These are phyloP conservation scores for Neurospora africana DNA, from an alignment of 495 filamentous ascomycete genomes.

Conservation along the genomic window DNA sequence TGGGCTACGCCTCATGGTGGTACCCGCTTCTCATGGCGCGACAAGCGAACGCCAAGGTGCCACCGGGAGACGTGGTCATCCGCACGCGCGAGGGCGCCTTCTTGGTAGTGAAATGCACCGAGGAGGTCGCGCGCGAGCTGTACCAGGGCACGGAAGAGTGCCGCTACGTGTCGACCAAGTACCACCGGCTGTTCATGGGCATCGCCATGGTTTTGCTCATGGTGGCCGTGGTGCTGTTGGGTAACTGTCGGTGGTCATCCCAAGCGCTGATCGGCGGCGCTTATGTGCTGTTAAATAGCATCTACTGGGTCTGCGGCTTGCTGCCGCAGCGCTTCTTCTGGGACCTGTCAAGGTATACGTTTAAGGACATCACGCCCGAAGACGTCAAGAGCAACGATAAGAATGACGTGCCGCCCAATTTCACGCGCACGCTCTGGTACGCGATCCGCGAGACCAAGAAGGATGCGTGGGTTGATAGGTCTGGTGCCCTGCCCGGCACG, in stretches of 20 bases:
- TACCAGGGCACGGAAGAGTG: constrained; percentile 49
- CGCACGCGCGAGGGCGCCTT: constrained; percentile 51
- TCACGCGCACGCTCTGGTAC: constrained; percentile 46
- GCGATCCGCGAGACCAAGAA: constrained; percentile 41
- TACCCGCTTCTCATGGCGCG: constrained; percentile 40
- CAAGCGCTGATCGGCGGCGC: constrained; percentile 46
- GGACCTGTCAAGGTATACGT: constrained; percentile 38
- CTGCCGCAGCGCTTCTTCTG: constrained; percentile 37
- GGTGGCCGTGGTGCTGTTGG: constrained; percentile 49
- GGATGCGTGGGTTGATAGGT: constrained; percentile 38
- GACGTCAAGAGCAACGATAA: constrained; percentile 25
- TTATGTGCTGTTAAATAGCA: constrained; percentile 50
- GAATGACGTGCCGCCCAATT: constrained; percentile 30
- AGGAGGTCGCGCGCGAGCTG: constrained; percentile 54
- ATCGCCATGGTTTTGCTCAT: constrained; percentile 51
- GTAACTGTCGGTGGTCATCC: constrained; percentile 49
- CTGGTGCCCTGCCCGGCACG: constrained; percentile 38
- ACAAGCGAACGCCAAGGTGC: constrained; percentile 37
- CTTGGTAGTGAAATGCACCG: constrained; percentile 48
- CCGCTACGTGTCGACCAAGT: constrained; percentile 33
- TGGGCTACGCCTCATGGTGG: constrained; percentile 47
- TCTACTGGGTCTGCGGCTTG: constrained; percentile 48
- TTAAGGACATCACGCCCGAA: constrained; percentile 25
- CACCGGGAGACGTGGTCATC: constrained; percentile 50
- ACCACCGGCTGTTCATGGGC: constrained; percentile 43